These are phyloP conservation scores for Globisporangium irregulare DNA, from an alignment of 352 stramenopile species.

Conservation along the genomic window DNA sequence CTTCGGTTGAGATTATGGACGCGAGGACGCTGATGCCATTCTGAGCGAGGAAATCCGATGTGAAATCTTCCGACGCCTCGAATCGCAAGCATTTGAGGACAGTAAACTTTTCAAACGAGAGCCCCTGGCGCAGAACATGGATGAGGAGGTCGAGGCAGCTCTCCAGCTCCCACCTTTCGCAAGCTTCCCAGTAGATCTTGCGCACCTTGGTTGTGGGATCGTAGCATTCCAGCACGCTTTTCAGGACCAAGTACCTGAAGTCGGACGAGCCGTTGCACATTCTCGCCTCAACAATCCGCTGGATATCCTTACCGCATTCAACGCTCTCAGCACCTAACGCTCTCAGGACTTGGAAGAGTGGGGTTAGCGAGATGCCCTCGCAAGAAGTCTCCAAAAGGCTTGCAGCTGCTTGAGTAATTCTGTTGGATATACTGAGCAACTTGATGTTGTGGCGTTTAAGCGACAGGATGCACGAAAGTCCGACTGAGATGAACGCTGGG, in stretches of 20 bases:
- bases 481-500: background rate
- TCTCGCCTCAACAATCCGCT: background rate
- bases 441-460: background rate
- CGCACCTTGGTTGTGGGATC: background rate
- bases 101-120: background rate
- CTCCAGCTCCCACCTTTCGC: background rate
- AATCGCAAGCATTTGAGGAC: background rate
- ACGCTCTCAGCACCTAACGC: background rate
- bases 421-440: background rate
- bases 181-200: background rate
- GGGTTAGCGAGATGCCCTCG: background rate
- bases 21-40: background rate
- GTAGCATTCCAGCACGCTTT: background rate
- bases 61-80: background rate
- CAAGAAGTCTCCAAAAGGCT: background rate
- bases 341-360: background rate
- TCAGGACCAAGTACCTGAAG: background rate
- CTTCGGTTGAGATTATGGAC: background rate
- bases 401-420: background rate
- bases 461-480: background rate
- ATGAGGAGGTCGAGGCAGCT: background rate
- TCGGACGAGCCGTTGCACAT: background rate
- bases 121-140: background rate
- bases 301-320: background rate
- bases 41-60: background rate